phyloP scores from a whole-genome alignment of 345 rosid species.

The Populus euphratica region DNA sequence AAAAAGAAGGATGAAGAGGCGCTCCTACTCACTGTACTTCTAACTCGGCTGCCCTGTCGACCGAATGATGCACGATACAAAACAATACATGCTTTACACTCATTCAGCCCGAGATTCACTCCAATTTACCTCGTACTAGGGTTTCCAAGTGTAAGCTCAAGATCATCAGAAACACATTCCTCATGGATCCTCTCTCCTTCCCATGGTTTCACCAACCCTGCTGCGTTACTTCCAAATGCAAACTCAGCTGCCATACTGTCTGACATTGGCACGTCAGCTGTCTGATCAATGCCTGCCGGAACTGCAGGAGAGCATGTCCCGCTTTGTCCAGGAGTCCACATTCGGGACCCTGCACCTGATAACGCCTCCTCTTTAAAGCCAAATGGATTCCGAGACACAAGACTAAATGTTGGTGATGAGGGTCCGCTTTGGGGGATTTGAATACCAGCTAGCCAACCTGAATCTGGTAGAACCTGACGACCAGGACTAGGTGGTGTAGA shows the following conservation, averaged over 20 bases:
- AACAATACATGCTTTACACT: background rate
- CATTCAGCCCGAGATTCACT: background rate
- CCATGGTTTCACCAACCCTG: constrained; percentile 91
- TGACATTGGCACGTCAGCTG: constrained; percentile 77
- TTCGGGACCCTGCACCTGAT: constrained; percentile 65
- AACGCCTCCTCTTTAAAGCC: constrained; percentile 61
- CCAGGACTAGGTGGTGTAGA: constrained; percentile 98
- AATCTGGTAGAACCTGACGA: constrained; percentile 66
- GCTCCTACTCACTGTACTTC: constrained; percentile 41
- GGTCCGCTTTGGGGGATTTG: constrained; percentile 69
- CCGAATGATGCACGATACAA: constrained; percentile 14
- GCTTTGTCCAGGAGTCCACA: constrained; percentile 97
- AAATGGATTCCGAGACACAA: constrained; percentile 72
- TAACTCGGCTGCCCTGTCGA: constrained; percentile 31
- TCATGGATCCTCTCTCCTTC: constrained; percentile 98
- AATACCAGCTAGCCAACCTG: constrained; percentile 82
- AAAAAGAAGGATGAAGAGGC: constrained; percentile 1
- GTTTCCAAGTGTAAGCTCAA: constrained; percentile 95
- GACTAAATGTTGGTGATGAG: constrained; percentile 89
- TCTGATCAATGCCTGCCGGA: constrained; percentile 67
- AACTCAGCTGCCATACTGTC: constrained; percentile 78
- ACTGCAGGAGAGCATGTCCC: constrained; percentile 94
- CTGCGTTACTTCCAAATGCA: constrained; percentile 69
- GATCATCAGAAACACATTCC: constrained; percentile 88
- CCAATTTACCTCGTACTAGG: constrained; percentile 59